These are phyloP conservation scores for Tranzscheliella williamsii DNA, from an alignment of 1,284 basidiomycete genomes.

Conservation along the genomic window DNA sequence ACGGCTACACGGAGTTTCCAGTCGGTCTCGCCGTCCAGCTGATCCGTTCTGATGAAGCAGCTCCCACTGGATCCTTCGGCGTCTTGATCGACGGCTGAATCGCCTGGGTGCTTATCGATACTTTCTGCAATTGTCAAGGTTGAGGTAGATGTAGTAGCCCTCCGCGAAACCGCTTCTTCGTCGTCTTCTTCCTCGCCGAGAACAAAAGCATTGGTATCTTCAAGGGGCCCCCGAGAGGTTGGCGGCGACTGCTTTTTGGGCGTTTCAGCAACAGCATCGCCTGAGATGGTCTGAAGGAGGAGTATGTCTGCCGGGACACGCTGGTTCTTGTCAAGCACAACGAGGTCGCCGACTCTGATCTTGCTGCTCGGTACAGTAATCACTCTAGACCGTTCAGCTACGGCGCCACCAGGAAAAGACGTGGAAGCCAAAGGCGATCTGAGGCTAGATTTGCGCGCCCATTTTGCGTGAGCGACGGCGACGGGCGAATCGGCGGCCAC, in stretches of 20 bases:
- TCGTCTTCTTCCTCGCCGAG: slow-evolving; percentile 46
- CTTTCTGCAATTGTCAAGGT: background rate
- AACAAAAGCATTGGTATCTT: slow-evolving; percentile 27
- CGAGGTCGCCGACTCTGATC: slow-evolving; percentile 86
- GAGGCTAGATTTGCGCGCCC: slow-evolving; percentile 18
- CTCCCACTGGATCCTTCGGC: slow-evolving; percentile 76
- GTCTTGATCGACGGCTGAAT: background rate
- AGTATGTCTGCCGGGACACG: slow-evolving; percentile 94
- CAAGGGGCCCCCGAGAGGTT: slow-evolving; percentile 6
- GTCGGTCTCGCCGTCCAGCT: slow-evolving; percentile 97
- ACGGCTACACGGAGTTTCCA: slow-evolving; percentile 96
- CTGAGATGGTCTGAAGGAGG: slow-evolving; percentile 74
- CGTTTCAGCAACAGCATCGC: slow-evolving; percentile 32
- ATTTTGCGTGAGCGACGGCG: slow-evolving; percentile 16
- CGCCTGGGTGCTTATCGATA: background rate
- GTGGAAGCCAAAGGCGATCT: background rate
- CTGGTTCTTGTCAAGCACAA: slow-evolving; percentile 93
- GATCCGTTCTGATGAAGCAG: slow-evolving; percentile 96
- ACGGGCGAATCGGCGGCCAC: slow-evolving; percentile 62
- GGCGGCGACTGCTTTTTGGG: background rate
- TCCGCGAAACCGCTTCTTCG: slow-evolving; percentile 7
- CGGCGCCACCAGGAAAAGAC: slow-evolving; percentile 26
- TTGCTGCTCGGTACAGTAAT: slow-evolving; percentile 73
- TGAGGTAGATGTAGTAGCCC: background rate
- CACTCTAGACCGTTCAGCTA: slow-evolving; percentile 23